Base-by-base conservation (phyloP, 1,139 yeast species). In the Sugiyamaella sp. region DNA sequence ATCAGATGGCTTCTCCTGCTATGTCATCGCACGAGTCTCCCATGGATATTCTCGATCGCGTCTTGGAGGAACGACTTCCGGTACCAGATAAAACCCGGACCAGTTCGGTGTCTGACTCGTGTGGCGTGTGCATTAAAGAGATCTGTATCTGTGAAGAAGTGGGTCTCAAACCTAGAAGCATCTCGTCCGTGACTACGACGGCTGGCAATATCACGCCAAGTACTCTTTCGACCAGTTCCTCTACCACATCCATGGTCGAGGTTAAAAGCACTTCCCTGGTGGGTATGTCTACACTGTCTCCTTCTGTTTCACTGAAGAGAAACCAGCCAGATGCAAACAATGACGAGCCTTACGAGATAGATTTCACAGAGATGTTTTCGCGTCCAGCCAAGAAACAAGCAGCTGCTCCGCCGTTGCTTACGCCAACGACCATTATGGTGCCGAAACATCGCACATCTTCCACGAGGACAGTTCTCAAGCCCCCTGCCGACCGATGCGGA, bases 401-500 rank as follows among this genome's bases (percentile, higher is more conserved):
- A 38, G 17, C 37, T 46, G 37, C 27, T 3, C 35, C 46, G 33
- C 44, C 44, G 27, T 43, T 42, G 41, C 24, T 21, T 10, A 40
- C 19, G 2, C 47, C 39, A 9, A 16, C 38, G 41, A 40, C 52
- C 9, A n/a, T 29, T n/a, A 3, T 17, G 10, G 39, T 16, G n/a
- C 46, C 40, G n/a, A 22, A 25, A 10, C 48, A 42, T 42, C 45
- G 43, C 9, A 40, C 47, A 17, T 38, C 48, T 25, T 38, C 38
- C 14, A 19, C 42, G 8, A 20, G 40, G 19, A 24, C 47, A 19
- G 14, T 20, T 32, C 22, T 41, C 14, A 38, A 33, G 10, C 45
- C 53, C 39, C 85, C 87, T 2, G 80, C 83, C 56, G 95, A 88
- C 60, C 81, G 85, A 57, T 91, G 98, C 71, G 97, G 97, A 1